A percentile compares a stretch with the other conserved stretches of the same genome.
Conservation (phyloP, 148 eudicot species). For the Pouteria glomerata region DNA sequence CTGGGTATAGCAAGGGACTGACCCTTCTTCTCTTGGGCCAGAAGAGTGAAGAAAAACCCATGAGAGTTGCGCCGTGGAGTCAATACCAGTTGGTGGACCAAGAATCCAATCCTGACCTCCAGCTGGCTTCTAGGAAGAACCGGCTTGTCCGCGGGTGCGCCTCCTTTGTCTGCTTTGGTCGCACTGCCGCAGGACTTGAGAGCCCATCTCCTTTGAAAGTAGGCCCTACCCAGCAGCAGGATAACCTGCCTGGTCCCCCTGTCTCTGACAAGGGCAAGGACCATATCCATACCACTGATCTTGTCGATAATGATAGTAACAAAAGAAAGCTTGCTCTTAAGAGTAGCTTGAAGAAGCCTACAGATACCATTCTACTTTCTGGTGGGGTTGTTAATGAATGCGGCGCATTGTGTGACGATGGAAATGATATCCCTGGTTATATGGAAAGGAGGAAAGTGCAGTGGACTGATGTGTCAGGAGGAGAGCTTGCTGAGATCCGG, state of each 20-base stretch:
- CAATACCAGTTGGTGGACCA: constrained; percentile 91
- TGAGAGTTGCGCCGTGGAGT: constrained; percentile 97
- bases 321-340: constrained; percentile 33
- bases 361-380: constrained; percentile 21
- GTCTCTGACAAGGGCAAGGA: constrained; percentile 43
- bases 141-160: constrained; percentile 76
- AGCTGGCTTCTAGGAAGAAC: constrained; percentile 91
- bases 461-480: constrained; percentile 87
- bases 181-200: constrained; percentile 80
- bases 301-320: constrained; percentile 31
- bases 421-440: constrained; percentile 7
- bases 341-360: constrained; percentile 73
- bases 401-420: constrained; percentile 32
- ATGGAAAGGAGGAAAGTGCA: constrained; percentile 68
- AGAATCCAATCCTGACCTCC: constrained; percentile 64
- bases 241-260: constrained; percentile 27
- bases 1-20: constrained; percentile 91
- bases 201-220: constrained; percentile 67
- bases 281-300: constrained; percentile 13
- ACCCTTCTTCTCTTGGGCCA: constrained; percentile 88
- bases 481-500: constrained; percentile 86
- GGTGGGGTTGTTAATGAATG: constrained; percentile 21
- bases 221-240: constrained; percentile 68
- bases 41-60: constrained; percentile 77
- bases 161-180: constrained; percentile 83